These are phyloP conservation scores for Vigna unguiculata DNA, from an alignment of 306 rosid genomes.

Conservation along the genomic window DNA sequence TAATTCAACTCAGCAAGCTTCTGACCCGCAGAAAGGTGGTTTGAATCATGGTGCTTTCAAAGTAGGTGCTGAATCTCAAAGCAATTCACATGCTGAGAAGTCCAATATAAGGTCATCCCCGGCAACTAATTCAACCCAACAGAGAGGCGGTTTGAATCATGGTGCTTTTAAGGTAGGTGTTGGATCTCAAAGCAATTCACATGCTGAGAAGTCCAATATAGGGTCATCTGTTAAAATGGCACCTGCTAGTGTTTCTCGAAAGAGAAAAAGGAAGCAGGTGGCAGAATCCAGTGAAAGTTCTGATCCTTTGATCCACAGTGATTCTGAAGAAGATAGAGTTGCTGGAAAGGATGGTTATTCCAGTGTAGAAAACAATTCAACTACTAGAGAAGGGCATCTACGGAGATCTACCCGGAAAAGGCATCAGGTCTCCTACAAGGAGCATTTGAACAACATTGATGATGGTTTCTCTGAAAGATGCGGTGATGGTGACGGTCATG, in stretches of 20 bases:
- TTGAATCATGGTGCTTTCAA: constrained; percentile 47
- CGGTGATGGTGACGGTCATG: constrained; percentile 36
- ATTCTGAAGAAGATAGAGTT: constrained; percentile 58
- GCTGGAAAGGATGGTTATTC: constrained; percentile 54
- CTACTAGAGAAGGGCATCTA: constrained; percentile 48
- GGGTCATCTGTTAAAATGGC: constrained; percentile 42
- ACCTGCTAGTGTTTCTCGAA: constrained; percentile 45
- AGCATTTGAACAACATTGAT: constrained; percentile 54
- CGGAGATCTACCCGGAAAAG: constrained; percentile 74
- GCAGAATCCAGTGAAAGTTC: constrained; percentile 60
- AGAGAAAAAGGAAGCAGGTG: constrained; percentile 62
- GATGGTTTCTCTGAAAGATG: background rate
- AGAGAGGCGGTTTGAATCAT: constrained; percentile 45
- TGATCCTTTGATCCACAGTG: constrained; percentile 51
- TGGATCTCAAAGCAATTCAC: constrained; percentile 49
- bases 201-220: constrained; percentile 49
- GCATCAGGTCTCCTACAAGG: constrained; percentile 65
- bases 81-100: constrained; percentile 50
- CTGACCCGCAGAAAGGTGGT: constrained; percentile 52
- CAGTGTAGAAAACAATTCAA: constrained; percentile 46
- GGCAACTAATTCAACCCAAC: constrained; percentile 51
- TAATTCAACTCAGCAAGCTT: constrained; percentile 57
- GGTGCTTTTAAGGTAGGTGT: constrained; percentile 53
- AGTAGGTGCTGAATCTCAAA: constrained; percentile 50
- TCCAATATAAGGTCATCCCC: constrained; percentile 46